Evolutionary conservation across 768 basidiomycete species (phyloP), one percentile per base, ranked within the genome.

Genomic region (Suillus subalutaceus): DNA sequence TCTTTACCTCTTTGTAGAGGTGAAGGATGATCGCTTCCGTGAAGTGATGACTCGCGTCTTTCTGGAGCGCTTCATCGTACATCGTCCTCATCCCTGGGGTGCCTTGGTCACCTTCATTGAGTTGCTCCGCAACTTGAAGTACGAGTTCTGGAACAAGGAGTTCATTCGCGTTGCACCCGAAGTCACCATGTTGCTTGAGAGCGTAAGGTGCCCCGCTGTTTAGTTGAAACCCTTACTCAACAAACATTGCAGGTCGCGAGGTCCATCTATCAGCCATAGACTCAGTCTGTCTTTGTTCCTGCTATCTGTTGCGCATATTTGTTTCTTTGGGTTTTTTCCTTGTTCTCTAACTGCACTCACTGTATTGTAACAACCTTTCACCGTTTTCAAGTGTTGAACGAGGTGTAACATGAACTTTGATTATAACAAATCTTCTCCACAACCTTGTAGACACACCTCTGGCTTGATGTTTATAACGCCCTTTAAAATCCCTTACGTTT

Each of bases 71-170:
- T 93, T 97, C 80, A 88, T 99, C 66, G 95, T 95, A 41, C 91
- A 94, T 74, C 90, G 95, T 37, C 97, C 97, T 58, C 96, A 98
- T 72, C 96, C 97, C 35, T 98, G 96, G 95, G 96, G 97, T 65
- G 89, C 95, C 35, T 79, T 97, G 70, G 90, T 94, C 70, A 94
- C 95, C 6, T 97, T 97, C 79, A 95, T 97, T 72, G 94, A 97
- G 79, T 80, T 97, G 68, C 88, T 98, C 62, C 90, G 93, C 68
- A 96, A 96, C 77, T 86, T 88, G 64, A 93, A 90, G 79, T 95
- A 94, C 72, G 91, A 93, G 65, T 95, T 95, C 83, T 94, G 93
- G 92, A 90, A 83, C 84, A 93, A 91, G 75, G 89, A 90, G 67
- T 95, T 94, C 73, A 86, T 93, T 71, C 90, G 88, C 70, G 86